A percentile compares a stretch with the other conserved stretches of the same genome.
Evolutionary conservation across 768 basidiomycete genomes (phyloP).

Genomic region (Boletellus sp.): DNA sequence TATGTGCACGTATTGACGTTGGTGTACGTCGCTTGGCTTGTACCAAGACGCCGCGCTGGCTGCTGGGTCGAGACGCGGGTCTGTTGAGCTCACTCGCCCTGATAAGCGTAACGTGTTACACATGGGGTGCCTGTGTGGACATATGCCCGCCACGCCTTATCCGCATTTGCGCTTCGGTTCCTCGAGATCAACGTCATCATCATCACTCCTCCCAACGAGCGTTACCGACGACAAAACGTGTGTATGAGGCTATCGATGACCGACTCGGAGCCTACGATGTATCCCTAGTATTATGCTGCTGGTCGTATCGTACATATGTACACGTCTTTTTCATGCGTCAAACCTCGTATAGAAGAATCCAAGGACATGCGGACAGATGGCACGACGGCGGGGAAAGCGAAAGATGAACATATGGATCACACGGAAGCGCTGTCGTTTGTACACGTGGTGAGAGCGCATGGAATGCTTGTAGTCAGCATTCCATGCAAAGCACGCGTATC

Average conservation of each 20-base stretch:
- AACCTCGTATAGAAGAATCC: slow-evolving; percentile 9
- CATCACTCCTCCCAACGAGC: slow-evolving; percentile 1
- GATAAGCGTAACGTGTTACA: neutral
- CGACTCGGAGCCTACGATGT: slow-evolving; percentile 9
- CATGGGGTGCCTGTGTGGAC: too few relatives aligned
- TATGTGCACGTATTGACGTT: slow-evolving; percentile 11
- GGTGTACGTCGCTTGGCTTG: neutral
- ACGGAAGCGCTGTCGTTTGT: slow-evolving; percentile 17
- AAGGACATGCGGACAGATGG: slow-evolving; percentile 17
- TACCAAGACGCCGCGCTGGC: neutral
- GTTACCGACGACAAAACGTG: neutral
- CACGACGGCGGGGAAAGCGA: slow-evolving; percentile 15
- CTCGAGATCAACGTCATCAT: slow-evolving; percentile 1
- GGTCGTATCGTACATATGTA: slow-evolving; percentile 28
- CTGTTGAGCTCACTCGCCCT: neutral
- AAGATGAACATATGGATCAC: slow-evolving; percentile 17
- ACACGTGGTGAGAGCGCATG: slow-evolving; percentile 11
- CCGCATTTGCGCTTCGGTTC: neutral
- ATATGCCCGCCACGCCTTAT: slow-evolving; percentile 4
- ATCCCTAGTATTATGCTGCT: slow-evolving; percentile 24
- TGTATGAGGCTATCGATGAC: neutral
- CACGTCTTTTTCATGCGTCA: slow-evolving; percentile 15
- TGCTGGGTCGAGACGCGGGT: neutral
- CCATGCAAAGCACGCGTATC: slow-evolving; percentile 9
- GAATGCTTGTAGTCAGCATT: neutral